phyloP scores from a whole-genome alignment of 73 alveolate genomes.

The Urostyla sp. region DNA sequence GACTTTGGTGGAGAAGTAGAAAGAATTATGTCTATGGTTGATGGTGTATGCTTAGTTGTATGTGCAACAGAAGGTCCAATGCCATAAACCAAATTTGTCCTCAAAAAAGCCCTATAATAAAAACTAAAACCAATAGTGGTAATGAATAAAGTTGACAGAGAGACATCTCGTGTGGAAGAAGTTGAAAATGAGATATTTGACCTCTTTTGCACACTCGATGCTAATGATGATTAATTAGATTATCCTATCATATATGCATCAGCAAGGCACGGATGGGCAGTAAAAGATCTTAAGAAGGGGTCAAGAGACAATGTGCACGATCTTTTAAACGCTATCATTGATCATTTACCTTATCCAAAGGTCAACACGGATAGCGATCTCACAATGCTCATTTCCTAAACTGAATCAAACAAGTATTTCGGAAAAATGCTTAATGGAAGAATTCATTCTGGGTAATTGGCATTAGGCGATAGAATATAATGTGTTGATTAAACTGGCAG shows the following conservation, averaged over 20 bases:
- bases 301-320: constrained; percentile 69
- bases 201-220: constrained; percentile 82
- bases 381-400: constrained; percentile 82
- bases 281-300: constrained; percentile 50
- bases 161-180: constrained; percentile 83
- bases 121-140: constrained; percentile 89
- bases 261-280: constrained; percentile 92
- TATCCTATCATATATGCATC: constrained; percentile 88
- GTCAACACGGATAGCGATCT: constrained; percentile 62
- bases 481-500: constrained; percentile 71
- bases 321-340: constrained; percentile 75
- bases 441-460: constrained; percentile 72
- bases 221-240: constrained; percentile 79
- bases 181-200: constrained; percentile 89
- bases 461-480: constrained; percentile 74
- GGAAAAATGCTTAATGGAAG: constrained; percentile 86
- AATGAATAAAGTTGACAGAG: constrained; percentile 92
- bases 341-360: constrained; percentile 76
- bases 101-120: constrained; percentile 85
- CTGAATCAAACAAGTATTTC: constrained; percentile 80
- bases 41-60: constrained; percentile 88
- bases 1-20: constrained; percentile 82
- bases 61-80: constrained; percentile 95
- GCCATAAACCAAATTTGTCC: constrained; percentile 89
- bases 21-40: constrained; percentile 90